Evolutionary conservation across 106 monocot species (phyloP), one percentile per base, ranked within the genome.

Genomic region (Gastrodia elata): DNA sequence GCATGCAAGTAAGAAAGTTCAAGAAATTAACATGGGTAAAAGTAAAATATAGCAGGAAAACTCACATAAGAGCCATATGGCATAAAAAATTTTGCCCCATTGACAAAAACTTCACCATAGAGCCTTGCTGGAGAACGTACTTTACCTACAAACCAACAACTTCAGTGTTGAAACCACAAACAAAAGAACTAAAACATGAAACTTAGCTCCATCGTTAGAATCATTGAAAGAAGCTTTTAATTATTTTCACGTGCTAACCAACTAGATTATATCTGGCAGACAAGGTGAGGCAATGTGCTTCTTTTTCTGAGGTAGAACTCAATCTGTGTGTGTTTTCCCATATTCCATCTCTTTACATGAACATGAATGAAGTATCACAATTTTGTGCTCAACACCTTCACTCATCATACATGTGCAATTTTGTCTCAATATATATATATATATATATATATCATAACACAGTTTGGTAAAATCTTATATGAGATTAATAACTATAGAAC

Each of bases 11-110:
- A n/a, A n/a, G n/a, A n/a, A n/a, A n/a, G n/a, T n/a, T n/a, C n/a
- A n/a, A n/a, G n/a, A n/a, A n/a, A 27, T 27, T 28, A 30, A 58
- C 28, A 59, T 30, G 8, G 10, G 2, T 18, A 65, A 16, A 34
- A 65, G 36, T 35, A 36, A 36, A 67, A 36, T 7, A 40, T n/a
- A 25, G n/a, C 14, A 10, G 22, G 25, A 25, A 69, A 69, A 78
- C 97, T 83, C 91, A 98, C 98, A 82, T 88, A 93, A 15, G 98
- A 81, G 49, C 91, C 98, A 80, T 98, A 98, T 38, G 93, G 91
- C 86, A 98, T 81, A 26, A 30, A 46, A 14, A 83, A 73, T 72
- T 93, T 93, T 34, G 71, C 61, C n/a, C 93, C 98, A 83, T 98
- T 93, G 36, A 93, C 77, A 48, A 86, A 98, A 52, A 98, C 83